Percentiles rank a stretch among this genome's conserved stretches.
These are phyloP conservation scores for Eimeria necatrix DNA, from an alignment of 169 alveolate species.

Conservation along the genomic window DNA sequence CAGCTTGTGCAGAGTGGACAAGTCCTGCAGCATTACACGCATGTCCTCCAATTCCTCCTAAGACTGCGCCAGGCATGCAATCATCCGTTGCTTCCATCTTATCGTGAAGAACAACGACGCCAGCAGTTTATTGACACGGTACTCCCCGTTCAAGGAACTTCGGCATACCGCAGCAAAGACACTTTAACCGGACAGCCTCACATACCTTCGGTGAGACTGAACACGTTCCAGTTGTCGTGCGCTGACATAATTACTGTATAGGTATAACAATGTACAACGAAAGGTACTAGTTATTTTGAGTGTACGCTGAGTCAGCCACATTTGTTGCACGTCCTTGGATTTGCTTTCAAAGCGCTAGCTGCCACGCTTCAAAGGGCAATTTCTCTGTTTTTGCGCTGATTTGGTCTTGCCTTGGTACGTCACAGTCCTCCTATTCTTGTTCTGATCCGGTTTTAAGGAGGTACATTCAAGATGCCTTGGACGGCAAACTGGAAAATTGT, in stretches of 20 bases:
- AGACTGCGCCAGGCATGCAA: slow-evolving; percentile 91
- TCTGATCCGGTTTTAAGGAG: background rate
- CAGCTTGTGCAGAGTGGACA: slow-evolving; percentile 86
- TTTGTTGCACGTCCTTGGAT: too few relatives aligned
- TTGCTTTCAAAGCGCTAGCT: too few relatives aligned
- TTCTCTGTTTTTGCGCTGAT: background rate
- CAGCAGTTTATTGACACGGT: slow-evolving; percentile 55
- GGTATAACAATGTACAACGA: too few relatives aligned
- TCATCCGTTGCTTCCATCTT: slow-evolving; percentile 87
- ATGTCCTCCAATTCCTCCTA: slow-evolving; percentile 88
- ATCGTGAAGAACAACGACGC: slow-evolving; percentile 81
- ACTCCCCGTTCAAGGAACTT: slow-evolving; percentile 59
- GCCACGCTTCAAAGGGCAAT: too few relatives aligned
- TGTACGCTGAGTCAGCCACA: too few relatives aligned
- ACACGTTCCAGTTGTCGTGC: too few relatives aligned
- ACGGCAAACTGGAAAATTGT: slow-evolving; percentile 84
- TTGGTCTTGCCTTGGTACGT: background rate
- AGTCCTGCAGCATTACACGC: slow-evolving; percentile 87
- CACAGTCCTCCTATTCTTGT: background rate
- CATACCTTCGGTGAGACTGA: background rate
- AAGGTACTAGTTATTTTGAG: too few relatives aligned
- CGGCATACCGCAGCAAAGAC: background rate
- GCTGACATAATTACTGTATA: too few relatives aligned
- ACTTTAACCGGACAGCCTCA: background rate
- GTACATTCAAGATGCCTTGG: slow-evolving; percentile 79